Evolutionary conservation across 2,329 filamentous ascomycete species (phyloP).

Genomic region (Davidsoniella virescens): DNA sequence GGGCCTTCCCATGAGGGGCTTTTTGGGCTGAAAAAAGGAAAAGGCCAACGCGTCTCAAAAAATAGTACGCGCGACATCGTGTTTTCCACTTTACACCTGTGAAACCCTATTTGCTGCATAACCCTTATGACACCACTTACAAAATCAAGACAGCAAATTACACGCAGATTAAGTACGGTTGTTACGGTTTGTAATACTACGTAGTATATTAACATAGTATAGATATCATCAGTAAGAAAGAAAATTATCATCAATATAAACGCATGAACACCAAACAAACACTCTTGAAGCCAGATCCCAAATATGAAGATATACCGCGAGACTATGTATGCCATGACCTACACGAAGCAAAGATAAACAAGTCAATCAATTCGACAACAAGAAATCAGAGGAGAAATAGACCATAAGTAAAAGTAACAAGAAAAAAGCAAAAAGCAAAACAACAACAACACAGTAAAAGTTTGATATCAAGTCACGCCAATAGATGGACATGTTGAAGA

Average conservation of each 20-base stretch:
- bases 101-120: not conserved
- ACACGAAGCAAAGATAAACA: not conserved
- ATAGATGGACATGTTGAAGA: too few species aligned
- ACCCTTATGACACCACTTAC: not conserved
- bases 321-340: too few species aligned
- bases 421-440: too few species aligned
- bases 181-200: too few species aligned
- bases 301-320: not conserved
- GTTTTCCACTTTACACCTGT: constrained; percentile 8
- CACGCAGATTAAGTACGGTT: not conserved
- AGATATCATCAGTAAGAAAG: not conserved
- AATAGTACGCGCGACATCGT: constrained; percentile 9
- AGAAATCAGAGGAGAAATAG: too few species aligned
- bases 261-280: not conserved
- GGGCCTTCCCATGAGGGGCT: constrained; percentile 1
- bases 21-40: not conserved
- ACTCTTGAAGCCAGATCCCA: not conserved
- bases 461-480: too few species aligned
- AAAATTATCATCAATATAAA: not conserved
- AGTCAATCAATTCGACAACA: not conserved
- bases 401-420: too few species aligned
- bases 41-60: constrained; percentile 3
- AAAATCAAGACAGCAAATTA: not conserved
- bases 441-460: too few species aligned
- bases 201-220: too few species aligned